Evolutionary conservation across 148 eudicot species (phyloP).

Genomic region (Dysphania ambrosioides): DNA sequence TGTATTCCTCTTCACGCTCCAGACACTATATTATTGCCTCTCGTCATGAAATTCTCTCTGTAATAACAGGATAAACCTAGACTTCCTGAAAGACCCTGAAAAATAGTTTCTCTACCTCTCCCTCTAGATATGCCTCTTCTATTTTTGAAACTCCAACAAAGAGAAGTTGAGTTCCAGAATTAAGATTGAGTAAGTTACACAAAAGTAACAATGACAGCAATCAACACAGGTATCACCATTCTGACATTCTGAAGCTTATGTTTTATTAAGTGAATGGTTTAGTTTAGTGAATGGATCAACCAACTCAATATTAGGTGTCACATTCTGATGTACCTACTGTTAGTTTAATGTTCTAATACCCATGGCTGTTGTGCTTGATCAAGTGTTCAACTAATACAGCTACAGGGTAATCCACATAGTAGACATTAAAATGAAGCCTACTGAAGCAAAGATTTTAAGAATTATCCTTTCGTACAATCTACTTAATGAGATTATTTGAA

Average conservation of each 20-base stretch:
- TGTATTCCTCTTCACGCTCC: neutral
- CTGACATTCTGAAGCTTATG: neutral
- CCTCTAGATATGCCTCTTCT: neutral
- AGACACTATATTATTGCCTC: neutral
- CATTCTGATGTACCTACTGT: neutral
- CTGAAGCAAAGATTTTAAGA: neutral
- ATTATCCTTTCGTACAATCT: too few relatives aligned
- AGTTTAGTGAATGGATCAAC: neutral
- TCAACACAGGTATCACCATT: neutral
- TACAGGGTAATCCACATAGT: neutral
- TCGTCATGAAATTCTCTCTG: neutral
- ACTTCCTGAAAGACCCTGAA: neutral
- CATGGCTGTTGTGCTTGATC: neutral
- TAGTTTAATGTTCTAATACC: neutral
- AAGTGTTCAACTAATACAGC: neutral
- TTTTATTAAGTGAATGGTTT: neutral
- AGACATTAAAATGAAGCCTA: neutral
- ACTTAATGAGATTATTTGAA: neutral
- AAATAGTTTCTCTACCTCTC: neutral
- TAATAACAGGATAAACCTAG: neutral
- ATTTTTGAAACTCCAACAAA: neutral
- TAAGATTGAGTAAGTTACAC: neutral
- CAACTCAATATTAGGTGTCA: neutral
- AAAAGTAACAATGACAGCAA: neutral
- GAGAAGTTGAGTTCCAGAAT: neutral